A percentile compares a stretch with the other conserved stretches of the same genome.
Evolutionary conservation across 306 rosid species (phyloP).

Genomic region (Pterocarpus macrocarpus): DNA sequence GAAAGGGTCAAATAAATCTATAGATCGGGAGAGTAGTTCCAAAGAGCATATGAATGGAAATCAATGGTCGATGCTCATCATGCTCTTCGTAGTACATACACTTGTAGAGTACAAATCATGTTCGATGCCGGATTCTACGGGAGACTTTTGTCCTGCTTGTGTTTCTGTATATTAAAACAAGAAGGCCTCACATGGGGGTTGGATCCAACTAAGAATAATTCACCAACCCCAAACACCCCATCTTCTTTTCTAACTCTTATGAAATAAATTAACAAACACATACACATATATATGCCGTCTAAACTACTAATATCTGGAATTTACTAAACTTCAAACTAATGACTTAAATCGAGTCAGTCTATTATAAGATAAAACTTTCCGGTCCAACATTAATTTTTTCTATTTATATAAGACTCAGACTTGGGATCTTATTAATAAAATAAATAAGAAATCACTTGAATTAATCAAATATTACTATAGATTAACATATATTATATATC

Average conservation of each 20-base stretch:
- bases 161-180: conserved; percentile 39
- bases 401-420: too few species aligned
- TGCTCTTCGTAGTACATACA: conserved; percentile 30
- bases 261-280: not conserved
- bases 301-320: too few species aligned
- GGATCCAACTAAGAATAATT: conserved; percentile 59
- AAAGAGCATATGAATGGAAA: conserved; percentile 22
- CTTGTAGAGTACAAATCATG: conserved; percentile 47
- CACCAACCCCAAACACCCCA: conserved; percentile 59
- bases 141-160: conserved; percentile 51
- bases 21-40: not conserved
- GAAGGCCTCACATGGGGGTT: conserved; percentile 69
- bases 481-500: not conserved
- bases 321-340: too few species aligned
- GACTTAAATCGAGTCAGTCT: too few species aligned
- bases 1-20: not conserved
- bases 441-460: too few species aligned
- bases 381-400: too few species aligned
- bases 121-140: conserved; percentile 69
- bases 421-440: too few species aligned
- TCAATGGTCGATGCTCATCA: conserved; percentile 13
- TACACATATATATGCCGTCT: too few species aligned
- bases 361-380: too few species aligned
- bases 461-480: too few species aligned
- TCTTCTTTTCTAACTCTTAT: conserved; percentile 44